Conservation (phyloP, 805 yeast species). For the Cyberlindnera euphorbiae region DNA sequence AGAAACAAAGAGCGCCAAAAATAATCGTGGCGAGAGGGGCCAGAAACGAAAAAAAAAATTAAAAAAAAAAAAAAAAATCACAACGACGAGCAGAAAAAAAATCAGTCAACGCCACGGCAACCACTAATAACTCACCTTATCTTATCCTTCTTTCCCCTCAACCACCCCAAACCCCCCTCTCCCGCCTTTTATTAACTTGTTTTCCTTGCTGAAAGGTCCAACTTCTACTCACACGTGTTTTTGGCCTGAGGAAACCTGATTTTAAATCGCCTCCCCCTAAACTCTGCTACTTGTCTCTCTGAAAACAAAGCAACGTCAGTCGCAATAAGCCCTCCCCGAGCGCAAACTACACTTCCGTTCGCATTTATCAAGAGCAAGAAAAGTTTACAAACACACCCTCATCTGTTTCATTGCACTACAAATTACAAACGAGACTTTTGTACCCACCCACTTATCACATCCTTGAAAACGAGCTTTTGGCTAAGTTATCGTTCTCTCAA, state of each 20-base stretch:
- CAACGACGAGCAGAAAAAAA: not conserved
- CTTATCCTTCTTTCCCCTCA: not conserved
- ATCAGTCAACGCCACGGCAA: not conserved
- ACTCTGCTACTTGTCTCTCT: slow-evolving; percentile 2
- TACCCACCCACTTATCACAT: not conserved
- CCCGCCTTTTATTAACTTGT: slow-evolving; percentile 10
- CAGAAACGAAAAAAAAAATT: too few relatives aligned
- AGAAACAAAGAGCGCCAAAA: too few relatives aligned
- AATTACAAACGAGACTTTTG: too few relatives aligned
- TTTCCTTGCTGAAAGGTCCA: slow-evolving; percentile 16
- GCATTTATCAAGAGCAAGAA: not conserved
- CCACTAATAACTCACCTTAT: not conserved
- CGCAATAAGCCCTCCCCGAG: not conserved
- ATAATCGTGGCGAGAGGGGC: too few relatives aligned
- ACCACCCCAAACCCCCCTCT: slow-evolving; percentile 4
- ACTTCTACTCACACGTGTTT: slow-evolving; percentile 13
- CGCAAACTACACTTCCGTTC: too few relatives aligned
- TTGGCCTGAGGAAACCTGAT: slow-evolving; percentile 24
- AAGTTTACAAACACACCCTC: slow-evolving; percentile 2
- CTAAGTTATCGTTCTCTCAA: slow-evolving; percentile 35
- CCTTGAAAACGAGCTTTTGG: slow-evolving; percentile 34
- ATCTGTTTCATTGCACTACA: not conserved
- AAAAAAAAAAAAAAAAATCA: too few relatives aligned
- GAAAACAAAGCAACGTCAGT: not conserved
- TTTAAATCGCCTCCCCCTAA: slow-evolving; percentile 12